Base-by-base conservation (phyloP, 2,329 filamentous ascomycete species). In the Gnomoniopsis smithogilvyi region DNA sequence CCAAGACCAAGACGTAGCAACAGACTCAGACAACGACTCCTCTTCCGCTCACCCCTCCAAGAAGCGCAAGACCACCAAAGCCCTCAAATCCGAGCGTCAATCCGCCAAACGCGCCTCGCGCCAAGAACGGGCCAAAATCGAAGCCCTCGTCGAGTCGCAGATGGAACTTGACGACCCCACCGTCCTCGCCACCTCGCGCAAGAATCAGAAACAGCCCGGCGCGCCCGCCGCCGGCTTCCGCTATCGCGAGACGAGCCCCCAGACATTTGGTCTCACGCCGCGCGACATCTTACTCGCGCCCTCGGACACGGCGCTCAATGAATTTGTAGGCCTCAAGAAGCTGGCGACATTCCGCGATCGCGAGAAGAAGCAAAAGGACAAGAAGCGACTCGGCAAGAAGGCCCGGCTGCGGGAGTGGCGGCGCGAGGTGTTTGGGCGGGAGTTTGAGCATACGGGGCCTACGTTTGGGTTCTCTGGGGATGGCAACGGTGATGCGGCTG, bases 311-410 rank as follows among this genome's bases (percentile, higher is more conserved):
- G 86, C 88, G 56, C 84, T 99, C 64, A 99, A 99, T 73, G 82
- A 93, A 64, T 99, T 89, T 69, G 94, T 89, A 6, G 94, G 95
- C 7, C 78, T 99, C 68, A 99, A 99, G 82, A 98, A 97, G 77
- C 84, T 97, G 61, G 93, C 94, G 4, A 81, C 90, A 6, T 99
- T 95, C 79, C 84, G 95, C 58, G 93, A 97, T 70, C 79, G 81
- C 3, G 90, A 93, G 67, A 95, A 96, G 82, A 98, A 98, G 81
- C 82, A 83, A 65, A 90, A 88, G 68, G 95, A 99, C 70, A 86
- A 87, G 77, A 96, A 96, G 80, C 83, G 85, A 67, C 81, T 98
- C 33, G 90, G 91, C 64, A 99, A 98, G 84, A 98, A 98, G 78
- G 91, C 91, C 8, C 83, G 94, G 21, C 79, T 99, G 62, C 81